Evolutionary conservation across 2,329 filamentous ascomycete species (phyloP).

Genomic region (Trichoderma afroharzianum): DNA sequence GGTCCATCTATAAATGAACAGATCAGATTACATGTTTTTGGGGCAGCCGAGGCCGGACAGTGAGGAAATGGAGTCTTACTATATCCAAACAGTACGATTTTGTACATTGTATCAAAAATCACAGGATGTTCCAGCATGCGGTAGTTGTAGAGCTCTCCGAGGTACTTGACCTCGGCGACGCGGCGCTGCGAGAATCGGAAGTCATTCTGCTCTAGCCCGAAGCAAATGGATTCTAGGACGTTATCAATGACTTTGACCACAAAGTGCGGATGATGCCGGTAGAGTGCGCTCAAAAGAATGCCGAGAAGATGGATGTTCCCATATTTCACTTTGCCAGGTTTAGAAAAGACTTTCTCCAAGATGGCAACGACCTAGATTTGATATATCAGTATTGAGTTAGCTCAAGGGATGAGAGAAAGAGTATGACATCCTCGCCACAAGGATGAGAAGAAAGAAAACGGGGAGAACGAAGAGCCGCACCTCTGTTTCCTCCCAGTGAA

Average conservation of each 20-base stretch:
- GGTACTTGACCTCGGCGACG: slow-evolving; percentile 91
- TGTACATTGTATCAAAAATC: slow-evolving; percentile 93
- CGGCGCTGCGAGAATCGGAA: slow-evolving; percentile 96
- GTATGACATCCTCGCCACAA: not conserved
- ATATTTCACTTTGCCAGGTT: slow-evolving; percentile 95
- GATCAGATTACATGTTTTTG: slow-evolving; percentile 18
- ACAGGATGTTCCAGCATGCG: slow-evolving; percentile 93
- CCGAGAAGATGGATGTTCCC: slow-evolving; percentile 93
- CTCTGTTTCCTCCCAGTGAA: slow-evolving; percentile 96
- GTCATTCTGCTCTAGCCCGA: slow-evolving; percentile 91
- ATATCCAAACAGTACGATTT: slow-evolving; percentile 89
- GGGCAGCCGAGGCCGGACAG: not conserved
- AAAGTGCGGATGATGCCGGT: slow-evolving; percentile 88
- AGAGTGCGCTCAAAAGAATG: slow-evolving; percentile 81
- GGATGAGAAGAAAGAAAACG: accelerated
- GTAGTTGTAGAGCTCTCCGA: slow-evolving; percentile 96
- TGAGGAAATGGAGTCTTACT: slow-evolving; percentile 40
- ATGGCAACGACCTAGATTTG: slow-evolving; percentile 61
- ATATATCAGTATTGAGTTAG: slow-evolving; percentile 11
- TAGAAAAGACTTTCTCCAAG: slow-evolving; percentile 88
- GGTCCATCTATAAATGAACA: slow-evolving; percentile 57
- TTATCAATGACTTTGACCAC: slow-evolving; percentile 90
- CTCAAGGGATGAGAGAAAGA: not conserved
- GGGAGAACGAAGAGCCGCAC: slow-evolving; percentile 34
- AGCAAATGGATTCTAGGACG: slow-evolving; percentile 78